These are phyloP conservation scores for Aquanectria penicillioides DNA, from an alignment of 2,329 filamentous ascomycete species.

Conservation along the genomic window DNA sequence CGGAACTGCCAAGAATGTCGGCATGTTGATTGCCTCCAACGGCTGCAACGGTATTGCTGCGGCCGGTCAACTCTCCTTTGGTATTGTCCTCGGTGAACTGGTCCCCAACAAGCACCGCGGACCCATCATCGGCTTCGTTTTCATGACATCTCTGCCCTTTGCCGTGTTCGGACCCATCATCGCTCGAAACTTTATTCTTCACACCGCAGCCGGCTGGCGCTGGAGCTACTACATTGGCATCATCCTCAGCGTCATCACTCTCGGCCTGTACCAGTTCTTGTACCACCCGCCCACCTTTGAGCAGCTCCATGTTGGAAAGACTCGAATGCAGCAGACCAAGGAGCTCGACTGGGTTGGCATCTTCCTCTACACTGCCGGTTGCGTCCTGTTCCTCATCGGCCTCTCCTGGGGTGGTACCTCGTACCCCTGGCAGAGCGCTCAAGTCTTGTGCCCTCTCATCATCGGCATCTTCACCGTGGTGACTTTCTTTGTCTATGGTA, in stretches of 20 bases:
- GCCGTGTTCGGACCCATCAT: conserved; percentile 58
- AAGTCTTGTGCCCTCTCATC: conserved; percentile 49
- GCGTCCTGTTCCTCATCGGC: conserved; percentile 55
- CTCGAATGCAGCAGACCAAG: conserved; percentile 49
- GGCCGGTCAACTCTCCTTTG: conserved; percentile 53
- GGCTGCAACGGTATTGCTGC: conserved; percentile 51
- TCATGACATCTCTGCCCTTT: conserved; percentile 52
- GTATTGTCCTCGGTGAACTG: conserved; percentile 53
- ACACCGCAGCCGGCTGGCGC: conserved; percentile 56
- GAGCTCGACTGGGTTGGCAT: conserved; percentile 59
- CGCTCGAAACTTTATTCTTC: conserved; percentile 54
- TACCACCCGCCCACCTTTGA: conserved; percentile 59
- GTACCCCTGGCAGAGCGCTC: conserved; percentile 54
- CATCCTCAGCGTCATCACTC: conserved; percentile 52
- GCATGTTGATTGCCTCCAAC: conserved; percentile 50
- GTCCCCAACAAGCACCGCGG: conserved; percentile 55
- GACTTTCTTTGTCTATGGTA: conserved; percentile 51
- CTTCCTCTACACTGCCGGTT: conserved; percentile 52
- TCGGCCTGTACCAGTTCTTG: conserved; percentile 54
- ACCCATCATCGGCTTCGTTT: conserved; percentile 48
- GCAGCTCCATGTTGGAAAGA: conserved; percentile 53
- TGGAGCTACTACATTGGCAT: conserved; percentile 61
- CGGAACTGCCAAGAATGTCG: conserved; percentile 46
- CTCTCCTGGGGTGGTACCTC: conserved; percentile 53
- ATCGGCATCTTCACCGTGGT: conserved; percentile 49